Base-by-base conservation (phyloP, 2,329 filamentous ascomycete species). In the Helotiales sp. region DNA sequence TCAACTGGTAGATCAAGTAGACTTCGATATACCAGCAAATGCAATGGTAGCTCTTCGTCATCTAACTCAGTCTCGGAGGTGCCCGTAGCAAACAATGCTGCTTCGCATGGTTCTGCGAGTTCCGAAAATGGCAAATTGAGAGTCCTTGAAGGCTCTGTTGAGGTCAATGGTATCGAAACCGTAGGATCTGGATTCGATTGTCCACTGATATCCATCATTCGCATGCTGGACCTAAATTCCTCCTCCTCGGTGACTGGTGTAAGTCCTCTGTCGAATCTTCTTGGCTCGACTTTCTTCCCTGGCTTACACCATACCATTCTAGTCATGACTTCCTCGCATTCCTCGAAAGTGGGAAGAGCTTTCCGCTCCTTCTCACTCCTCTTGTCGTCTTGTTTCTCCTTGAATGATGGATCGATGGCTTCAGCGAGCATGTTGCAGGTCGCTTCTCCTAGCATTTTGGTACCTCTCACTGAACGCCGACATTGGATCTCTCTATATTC, bases 401-500 rank as follows among this genome's bases (percentile, higher is more conserved):
- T 31, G 64, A 67, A 50, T 52, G 63, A 38, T 69, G 65, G 59
- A 17, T 63, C 59, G 44, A 79, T 69, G 57, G 76, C 73, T 22
- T 77, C 73, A 19, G 81, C 80, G 3, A 93, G 72, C 17, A 89
- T 71, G 55, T 81, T 81, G 65, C 87, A 89, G 66, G 91, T 86
- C 56, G 87, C 82, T 65, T 88, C 80, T 42, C 88, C 82, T 19
- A 98, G 76, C 57, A 82, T 72, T 68, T 87, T 93, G 58, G 88
- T 91, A 31, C 85, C 92, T 63, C 95, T 81, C 13, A 90, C 79
- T 36, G 84, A 93, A 54, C 90, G 82, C 56, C 80, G 83, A 54
- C 84, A 85, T 15, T 81, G 79, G 1, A 96, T 84, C 71, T 96
- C 92, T 54, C 90, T 87, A 71, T 92, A 96, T 74, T 99, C 95